These are phyloP conservation scores for Pholiota microspora DNA, from an alignment of 768 basidiomycete genomes.

Conservation along the genomic window DNA sequence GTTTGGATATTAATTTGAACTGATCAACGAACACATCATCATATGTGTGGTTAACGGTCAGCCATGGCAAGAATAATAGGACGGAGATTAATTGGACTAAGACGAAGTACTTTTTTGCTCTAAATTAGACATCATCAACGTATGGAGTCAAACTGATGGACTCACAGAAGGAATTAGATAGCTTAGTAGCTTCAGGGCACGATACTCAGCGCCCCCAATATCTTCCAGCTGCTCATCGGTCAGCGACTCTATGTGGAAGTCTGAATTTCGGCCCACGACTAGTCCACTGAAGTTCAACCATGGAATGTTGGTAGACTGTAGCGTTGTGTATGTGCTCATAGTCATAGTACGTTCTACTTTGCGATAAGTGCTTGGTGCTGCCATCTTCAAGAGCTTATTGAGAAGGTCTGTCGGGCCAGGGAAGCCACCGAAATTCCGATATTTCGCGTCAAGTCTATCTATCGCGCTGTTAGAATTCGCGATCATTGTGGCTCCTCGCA, in stretches of 20 bases:
- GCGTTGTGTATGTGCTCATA: conserved; percentile 44
- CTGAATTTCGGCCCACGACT: conserved; percentile 58
- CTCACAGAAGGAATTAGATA: conserved; percentile 45
- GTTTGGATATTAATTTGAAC: conserved; percentile 47
- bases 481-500: conserved; percentile 32
- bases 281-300: conserved; percentile 43
- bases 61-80: conserved; percentile 61
- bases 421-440: conserved; percentile 44
- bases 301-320: conserved; percentile 29
- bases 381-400: conserved; percentile 31
- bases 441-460: conserved; percentile 25
- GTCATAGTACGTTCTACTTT: conserved; percentile 51
- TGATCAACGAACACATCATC: conserved; percentile 50
- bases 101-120: conserved; percentile 62
- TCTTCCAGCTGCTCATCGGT: conserved; percentile 68
- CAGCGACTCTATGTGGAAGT: conserved; percentile 51
- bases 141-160: background rate
- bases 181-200: conserved; percentile 53
- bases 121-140: conserved; percentile 13
- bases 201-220: conserved; percentile 75
- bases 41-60: conserved; percentile 41
- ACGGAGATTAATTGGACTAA: conserved; percentile 53
- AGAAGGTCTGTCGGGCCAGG: conserved; percentile 43
- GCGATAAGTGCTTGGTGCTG: conserved; percentile 42
- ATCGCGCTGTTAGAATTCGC: conserved; percentile 2